phyloP scores from a whole-genome alignment of 208 protist genomes.

The Trypanosoma melophagium region DNA sequence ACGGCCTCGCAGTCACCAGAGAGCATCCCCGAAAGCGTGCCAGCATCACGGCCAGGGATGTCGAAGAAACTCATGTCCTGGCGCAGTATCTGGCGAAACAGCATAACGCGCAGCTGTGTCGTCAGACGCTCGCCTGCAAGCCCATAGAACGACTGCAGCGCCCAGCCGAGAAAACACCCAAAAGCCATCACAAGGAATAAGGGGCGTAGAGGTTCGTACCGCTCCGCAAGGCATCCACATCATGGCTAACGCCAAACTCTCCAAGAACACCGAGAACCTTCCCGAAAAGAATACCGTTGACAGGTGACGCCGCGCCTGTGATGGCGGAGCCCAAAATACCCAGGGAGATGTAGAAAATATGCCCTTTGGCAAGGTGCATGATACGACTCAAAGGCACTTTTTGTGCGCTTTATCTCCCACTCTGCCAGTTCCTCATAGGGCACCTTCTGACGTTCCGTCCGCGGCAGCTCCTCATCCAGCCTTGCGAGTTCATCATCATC shows the following conservation, averaged over 20 bases:
- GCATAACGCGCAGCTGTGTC: slow-evolving; percentile 53
- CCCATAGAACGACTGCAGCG: slow-evolving; percentile 65
- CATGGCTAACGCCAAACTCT: slow-evolving; percentile 30
- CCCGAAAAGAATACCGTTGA: slow-evolving; percentile 50
- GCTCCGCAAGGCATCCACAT: slow-evolving; percentile 33
- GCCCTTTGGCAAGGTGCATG: slow-evolving; percentile 37
- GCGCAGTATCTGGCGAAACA: slow-evolving; percentile 70
- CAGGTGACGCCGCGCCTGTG: slow-evolving; percentile 36
- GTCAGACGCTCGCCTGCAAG: slow-evolving; percentile 75
- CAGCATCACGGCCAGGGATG: slow-evolving; percentile 63
- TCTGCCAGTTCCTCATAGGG: slow-evolving; percentile 53
- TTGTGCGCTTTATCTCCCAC: slow-evolving; percentile 51
- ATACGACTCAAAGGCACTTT: slow-evolving; percentile 47
- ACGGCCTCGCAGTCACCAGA: slow-evolving; percentile 80
- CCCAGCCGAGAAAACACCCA: slow-evolving; percentile 39
- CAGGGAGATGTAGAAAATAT: slow-evolving; percentile 39
- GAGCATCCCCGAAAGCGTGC: slow-evolving; percentile 68
- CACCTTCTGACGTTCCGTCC: slow-evolving; percentile 55
- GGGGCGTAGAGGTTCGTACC: slow-evolving; percentile 46
- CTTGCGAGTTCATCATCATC: slow-evolving; percentile 43
- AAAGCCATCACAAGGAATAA: slow-evolving; percentile 51
- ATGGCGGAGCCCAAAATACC: slow-evolving; percentile 58
- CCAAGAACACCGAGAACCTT: slow-evolving; percentile 44
- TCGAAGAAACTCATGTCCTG: slow-evolving; percentile 90
- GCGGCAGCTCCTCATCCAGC: slow-evolving; percentile 48